phyloP scores from a whole-genome alignment of 768 basidiomycete genomes.

The Ramaria sp. region DNA sequence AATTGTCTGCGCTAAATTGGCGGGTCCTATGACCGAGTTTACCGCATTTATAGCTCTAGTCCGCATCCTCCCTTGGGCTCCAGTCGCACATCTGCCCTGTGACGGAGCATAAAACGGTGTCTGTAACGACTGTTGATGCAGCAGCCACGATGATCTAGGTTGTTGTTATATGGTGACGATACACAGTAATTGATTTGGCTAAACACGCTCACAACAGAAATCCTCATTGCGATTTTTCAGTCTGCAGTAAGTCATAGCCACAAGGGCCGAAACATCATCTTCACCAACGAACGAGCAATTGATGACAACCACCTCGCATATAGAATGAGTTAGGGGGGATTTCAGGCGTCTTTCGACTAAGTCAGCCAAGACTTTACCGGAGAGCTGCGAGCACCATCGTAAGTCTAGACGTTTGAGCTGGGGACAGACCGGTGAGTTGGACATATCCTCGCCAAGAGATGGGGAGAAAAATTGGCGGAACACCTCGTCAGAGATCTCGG shows the following conservation, averaged over 20 bases:
- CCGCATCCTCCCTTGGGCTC: slow-evolving; percentile 10
- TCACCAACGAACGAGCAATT: slow-evolving; percentile 50
- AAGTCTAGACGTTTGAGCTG: slow-evolving; percentile 39
- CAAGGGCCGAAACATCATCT: slow-evolving; percentile 40
- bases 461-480: not conserved
- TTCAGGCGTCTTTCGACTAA: slow-evolving; percentile 33
- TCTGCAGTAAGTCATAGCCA: slow-evolving; percentile 35
- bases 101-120: slow-evolving; percentile 34
- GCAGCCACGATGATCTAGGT: slow-evolving; percentile 35
- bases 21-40: too few relatives aligned
- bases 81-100: slow-evolving; percentile 15
- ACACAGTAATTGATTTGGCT: not conserved
- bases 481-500: slow-evolving; percentile 38
- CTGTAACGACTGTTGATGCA: slow-evolving; percentile 49
- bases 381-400: slow-evolving; percentile 49
- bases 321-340: slow-evolving; percentile 16
- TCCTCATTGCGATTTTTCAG: slow-evolving; percentile 29
- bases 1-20: too few relatives aligned
- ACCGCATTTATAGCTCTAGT: slow-evolving; percentile 13
- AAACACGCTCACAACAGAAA: slow-evolving; percentile 40
- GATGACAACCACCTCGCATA: slow-evolving; percentile 40
- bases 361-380: slow-evolving; percentile 38
- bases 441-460: not conserved
- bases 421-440: slow-evolving; percentile 34
- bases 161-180: not conserved